Evolutionary conservation across 768 basidiomycete species (phyloP).

Genomic region (Lactarius deliciosus): DNA sequence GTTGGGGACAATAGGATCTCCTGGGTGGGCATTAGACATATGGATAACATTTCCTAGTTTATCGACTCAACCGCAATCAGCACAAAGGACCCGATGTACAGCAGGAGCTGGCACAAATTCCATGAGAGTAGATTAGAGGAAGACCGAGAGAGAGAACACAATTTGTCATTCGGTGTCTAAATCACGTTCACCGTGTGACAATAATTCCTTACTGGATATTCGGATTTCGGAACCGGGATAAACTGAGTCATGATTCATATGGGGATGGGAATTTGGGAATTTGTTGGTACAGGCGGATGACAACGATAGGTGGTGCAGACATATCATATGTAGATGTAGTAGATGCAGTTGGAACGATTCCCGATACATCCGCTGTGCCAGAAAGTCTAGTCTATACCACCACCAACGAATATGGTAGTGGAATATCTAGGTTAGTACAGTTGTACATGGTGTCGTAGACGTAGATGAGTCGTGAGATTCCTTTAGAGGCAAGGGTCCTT

Average conservation of each 20-base stretch:
- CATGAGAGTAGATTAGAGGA: constrained; percentile 45
- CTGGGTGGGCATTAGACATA: constrained; percentile 39
- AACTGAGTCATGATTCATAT: constrained; percentile 13
- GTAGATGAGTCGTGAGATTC: constrained; percentile 4
- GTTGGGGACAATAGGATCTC: constrained; percentile 86
- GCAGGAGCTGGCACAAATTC: constrained; percentile 76
- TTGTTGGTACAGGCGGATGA: not conserved
- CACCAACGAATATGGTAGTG: not conserved
- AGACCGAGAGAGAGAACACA: not conserved
- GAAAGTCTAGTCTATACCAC: constrained; percentile 25
- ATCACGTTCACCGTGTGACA: constrained; percentile 16
- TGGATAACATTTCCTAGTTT: constrained; percentile 2
- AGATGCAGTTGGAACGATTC: not conserved
- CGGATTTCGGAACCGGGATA: constrained; percentile 11
- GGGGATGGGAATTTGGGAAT: not conserved
- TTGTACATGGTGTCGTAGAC: constrained; percentile 15
- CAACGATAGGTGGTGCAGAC: not conserved
- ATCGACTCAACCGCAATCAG: constrained; percentile 70
- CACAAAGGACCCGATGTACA: constrained; percentile 81
- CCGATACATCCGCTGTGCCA: constrained; percentile 9
- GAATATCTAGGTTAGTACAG: constrained; percentile 23
- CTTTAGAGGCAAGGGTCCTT: not conserved
- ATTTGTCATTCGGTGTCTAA: constrained; percentile 12
- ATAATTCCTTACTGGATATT: not conserved
- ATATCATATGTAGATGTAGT: constrained; percentile 2